These are phyloP conservation scores for Fusarium zealandicum DNA, from an alignment of 2,329 filamentous ascomycete species.

Conservation along the genomic window DNA sequence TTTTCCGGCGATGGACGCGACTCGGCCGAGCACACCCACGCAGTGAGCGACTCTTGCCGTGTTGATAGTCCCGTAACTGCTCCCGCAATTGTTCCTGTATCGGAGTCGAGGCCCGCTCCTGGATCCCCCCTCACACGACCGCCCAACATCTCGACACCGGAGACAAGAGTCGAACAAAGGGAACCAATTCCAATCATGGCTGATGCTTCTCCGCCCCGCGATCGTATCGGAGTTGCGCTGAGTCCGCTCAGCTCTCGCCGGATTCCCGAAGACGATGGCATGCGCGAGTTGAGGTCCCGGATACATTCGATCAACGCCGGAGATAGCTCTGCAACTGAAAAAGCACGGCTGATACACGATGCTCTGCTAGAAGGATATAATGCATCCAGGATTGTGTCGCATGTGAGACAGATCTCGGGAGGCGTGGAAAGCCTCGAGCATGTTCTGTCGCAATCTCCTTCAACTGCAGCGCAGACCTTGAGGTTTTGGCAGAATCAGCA, in stretches of 20 bases:
- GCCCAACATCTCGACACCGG: conserved; percentile 46
- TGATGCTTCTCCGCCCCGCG: conserved; percentile 38
- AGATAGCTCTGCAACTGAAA: conserved; percentile 65
- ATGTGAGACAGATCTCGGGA: conserved; percentile 26
- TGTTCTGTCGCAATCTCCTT: conserved; percentile 50
- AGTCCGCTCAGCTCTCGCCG: conserved; percentile 43
- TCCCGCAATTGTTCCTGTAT: conserved; percentile 14
- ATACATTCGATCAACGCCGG: conserved; percentile 74
- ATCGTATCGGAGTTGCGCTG: conserved; percentile 46
- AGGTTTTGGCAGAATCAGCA: conserved; percentile 65
- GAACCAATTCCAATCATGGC: conserved; percentile 29
- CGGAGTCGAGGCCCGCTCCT: conserved; percentile 24
- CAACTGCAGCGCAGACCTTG: conserved; percentile 56
- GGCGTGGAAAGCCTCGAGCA: conserved; percentile 36
- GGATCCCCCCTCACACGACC: conserved; percentile 42
- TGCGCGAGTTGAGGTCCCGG: conserved; percentile 69
- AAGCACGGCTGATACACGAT: conserved; percentile 75
- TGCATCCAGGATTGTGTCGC: conserved; percentile 41
- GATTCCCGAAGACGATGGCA: conserved; percentile 81
- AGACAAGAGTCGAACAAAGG: conserved; percentile 45
- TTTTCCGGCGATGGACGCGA: conserved; percentile 48
- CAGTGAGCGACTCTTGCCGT: conserved; percentile 32
- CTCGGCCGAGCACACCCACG: conserved; percentile 31
- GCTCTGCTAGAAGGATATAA: conserved; percentile 73
- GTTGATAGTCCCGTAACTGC: conserved; percentile 31